phyloP scores from a whole-genome alignment of 306 rosid genomes.

The Calophaca sinica region DNA sequence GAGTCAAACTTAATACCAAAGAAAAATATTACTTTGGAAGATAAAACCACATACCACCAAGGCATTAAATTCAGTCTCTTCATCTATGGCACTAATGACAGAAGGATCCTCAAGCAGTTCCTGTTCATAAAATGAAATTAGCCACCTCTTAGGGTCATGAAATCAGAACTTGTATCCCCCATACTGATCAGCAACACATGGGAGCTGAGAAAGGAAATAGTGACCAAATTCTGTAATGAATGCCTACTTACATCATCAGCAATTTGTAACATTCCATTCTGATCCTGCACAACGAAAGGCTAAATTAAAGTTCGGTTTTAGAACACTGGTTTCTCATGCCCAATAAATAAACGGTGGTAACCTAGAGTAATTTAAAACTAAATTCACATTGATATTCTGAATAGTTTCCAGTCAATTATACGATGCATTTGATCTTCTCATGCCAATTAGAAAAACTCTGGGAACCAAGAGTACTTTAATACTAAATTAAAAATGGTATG shows the following conservation, averaged over 20 bases:
- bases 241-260: conserved; percentile 86
- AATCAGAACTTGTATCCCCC: conserved; percentile 25
- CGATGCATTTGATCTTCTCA: conserved; percentile 33
- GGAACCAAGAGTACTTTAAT: conserved; percentile 18
- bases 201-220: conserved; percentile 21
- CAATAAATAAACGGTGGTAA: neutral
- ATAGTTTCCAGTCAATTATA: conserved; percentile 29
- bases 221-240: conserved; percentile 14
- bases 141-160: conserved; percentile 23
- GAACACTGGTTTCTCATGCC: conserved; percentile 20
- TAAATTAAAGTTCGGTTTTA: conserved; percentile 33
- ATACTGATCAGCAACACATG: conserved; percentile 4
- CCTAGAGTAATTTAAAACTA: conserved; percentile 9
- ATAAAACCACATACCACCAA: conserved; percentile 73
- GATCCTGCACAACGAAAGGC: conserved; percentile 65
- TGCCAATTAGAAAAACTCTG: neutral
- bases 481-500: conserved; percentile 4
- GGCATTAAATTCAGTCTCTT: conserved; percentile 96
- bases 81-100: conserved; percentile 76
- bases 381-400: conserved; percentile 14
- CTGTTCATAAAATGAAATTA: conserved; percentile 59
- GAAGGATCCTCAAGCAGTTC: conserved; percentile 89
- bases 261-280: conserved; percentile 75
- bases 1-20: conserved; percentile 1
- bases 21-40: conserved; percentile 22